Base-by-base conservation (phyloP, 805 yeast species). In the Candida sphagnicola region DNA sequence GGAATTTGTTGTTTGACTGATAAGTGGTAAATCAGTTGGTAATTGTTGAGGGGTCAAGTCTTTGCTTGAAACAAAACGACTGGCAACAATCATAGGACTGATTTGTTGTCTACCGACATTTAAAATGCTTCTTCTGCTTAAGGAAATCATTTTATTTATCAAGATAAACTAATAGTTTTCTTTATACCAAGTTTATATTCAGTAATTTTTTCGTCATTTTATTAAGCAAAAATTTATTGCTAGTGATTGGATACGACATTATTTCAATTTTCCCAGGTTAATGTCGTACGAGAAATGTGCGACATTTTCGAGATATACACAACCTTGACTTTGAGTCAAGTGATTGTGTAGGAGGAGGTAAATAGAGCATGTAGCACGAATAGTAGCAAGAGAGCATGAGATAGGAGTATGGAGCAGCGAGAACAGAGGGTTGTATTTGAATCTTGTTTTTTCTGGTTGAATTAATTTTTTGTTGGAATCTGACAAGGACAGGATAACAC, bases 11-110 rank as follows among this genome's bases (percentile, higher is more conserved):
- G 77, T 71, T 58, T 85, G 78, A 18, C 83, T 72, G 54, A 85
- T 76, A 45, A 85, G 75, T 18, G 91, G 89, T 50, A 75, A 74
- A 61, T 84, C 79, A 3, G 85, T 79, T 37, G 82, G 80, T 63
- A 84, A 56, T 16, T 59, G 56, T 41, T 66, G 67, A 26, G 82
- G 80, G 19, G 75, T 70, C 52, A 75, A 61, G 44, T 67, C 72
- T 45, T 65, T 66, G 41, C 65, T 51, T 19, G 70, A 59, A 28
- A 63, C 51, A 28, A 51, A 49, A 41, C 69, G 61, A 35, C 39
- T 42, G 17, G 43, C 42, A 28, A 53, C 45, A 21, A 41, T 43
- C 39, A 50, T 28, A 35, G 47, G 32, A 41, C 36, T 40, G 28
- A 48, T 47, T 25, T 41, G 47, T 24, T 41, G 48, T 33, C 40